Base-by-base conservation (phyloP, 306 rosid species). In the Castanea sativa region DNA sequence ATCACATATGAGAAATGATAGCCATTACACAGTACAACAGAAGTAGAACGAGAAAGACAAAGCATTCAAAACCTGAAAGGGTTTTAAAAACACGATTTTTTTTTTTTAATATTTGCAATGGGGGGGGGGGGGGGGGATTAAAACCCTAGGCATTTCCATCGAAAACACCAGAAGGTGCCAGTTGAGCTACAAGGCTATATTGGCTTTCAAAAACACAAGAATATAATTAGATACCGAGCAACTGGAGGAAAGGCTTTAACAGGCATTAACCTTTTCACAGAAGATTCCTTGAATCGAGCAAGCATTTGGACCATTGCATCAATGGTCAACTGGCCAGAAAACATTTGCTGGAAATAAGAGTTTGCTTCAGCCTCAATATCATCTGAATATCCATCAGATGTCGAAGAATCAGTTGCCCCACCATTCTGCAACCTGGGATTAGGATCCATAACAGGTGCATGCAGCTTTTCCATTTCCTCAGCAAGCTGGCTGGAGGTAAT, bases 321-420 rank as follows among this genome's bases (percentile, higher is more conserved):
- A 77, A 91, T 86, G 29, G 92, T 78, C 87, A 93, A 85, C 87
- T 86, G 91, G 83, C 91, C 90, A 75, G 98, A 93, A 73, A 91
- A 96, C 98, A 96, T 93, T 69, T 93, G 89, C 68, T 93, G 98
- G 87, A 96, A 96, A 78, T 88, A 87, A 41, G 89, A 80, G 85
- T 93, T 96, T 72, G 99, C 98, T 89, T 96, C 98, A 1, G 86
- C 65, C 87, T 96, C 99, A 78, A 96, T 87, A 76, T 96, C 98
- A 52, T 88, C 93, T 0, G 91, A 75, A 87, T 87, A 93, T 89
- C 91, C 97, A 75, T 92, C 97, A 58, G 93, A 71, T 38, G 85
- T 65, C 18, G 97, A 81, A 80, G 92, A 86, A 81, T 96, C 98
- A 55, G 83, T 69, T 57, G 89, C 49, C 56, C 87, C 96, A 32